phyloP scores from a whole-genome alignment of 192 early-diverging fungal genomes.

The Coemansia reversa region DNA sequence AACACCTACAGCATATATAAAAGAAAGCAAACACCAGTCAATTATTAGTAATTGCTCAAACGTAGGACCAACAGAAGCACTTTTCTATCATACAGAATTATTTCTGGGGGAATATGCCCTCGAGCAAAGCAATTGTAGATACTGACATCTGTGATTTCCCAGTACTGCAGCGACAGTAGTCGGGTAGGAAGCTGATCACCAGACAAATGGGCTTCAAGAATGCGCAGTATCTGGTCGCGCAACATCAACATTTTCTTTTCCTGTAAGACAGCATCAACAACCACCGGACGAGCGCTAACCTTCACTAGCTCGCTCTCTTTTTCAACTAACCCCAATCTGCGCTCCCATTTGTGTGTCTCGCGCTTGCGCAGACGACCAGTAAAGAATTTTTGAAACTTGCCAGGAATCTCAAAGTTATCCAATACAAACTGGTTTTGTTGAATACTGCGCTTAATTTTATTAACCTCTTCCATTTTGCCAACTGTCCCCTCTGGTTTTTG shows the following conservation, averaged over 20 bases:
- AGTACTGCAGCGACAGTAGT: constrained; percentile 50
- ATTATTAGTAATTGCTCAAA: neutral
- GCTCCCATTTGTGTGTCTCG: constrained; percentile 30
- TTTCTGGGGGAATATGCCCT: neutral
- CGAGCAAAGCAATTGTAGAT: neutral
- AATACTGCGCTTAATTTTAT: constrained; percentile 29
- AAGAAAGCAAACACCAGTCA: neutral
- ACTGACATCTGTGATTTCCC: constrained; percentile 50
- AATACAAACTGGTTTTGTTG: constrained; percentile 44
- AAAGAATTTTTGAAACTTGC: constrained; percentile 50
- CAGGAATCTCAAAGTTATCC: constrained; percentile 46
- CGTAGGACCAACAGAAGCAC: neutral
- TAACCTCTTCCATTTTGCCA: constrained; percentile 1
- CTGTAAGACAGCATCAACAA: constrained; percentile 31
- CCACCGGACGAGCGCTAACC: constrained; percentile 23
- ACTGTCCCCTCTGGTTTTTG: neutral
- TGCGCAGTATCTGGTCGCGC: constrained; percentile 42
- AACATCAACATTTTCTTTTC: constrained; percentile 22
- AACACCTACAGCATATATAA: constrained; percentile 26
- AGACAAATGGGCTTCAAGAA: constrained; percentile 41
- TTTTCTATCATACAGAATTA: neutral
- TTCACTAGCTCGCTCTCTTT: constrained; percentile 20
- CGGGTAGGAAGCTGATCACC: constrained; percentile 30
- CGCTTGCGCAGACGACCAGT: constrained; percentile 52
- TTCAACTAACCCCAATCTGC: constrained; percentile 16